A percentile compares a stretch with the other conserved stretches of the same genome.
Evolutionary conservation across 768 basidiomycete genomes (phyloP).

Genomic region (Phlebiopsis flavidoalba): DNA sequence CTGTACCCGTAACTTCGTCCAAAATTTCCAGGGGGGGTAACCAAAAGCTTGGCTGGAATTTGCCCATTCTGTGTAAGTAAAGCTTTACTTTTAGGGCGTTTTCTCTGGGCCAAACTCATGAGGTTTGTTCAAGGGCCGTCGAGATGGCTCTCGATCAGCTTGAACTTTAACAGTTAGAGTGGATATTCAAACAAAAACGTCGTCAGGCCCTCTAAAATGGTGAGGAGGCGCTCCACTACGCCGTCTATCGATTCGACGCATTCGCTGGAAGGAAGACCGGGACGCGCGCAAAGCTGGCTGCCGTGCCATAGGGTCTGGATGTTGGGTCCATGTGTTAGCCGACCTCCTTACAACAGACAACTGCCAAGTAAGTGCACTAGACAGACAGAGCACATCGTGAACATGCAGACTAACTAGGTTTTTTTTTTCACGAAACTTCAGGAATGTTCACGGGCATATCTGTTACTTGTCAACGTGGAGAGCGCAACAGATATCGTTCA

Average conservation of each 20-base stretch:
- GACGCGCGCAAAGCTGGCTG: slow-evolving; percentile 57
- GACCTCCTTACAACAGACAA: slow-evolving; percentile 36
- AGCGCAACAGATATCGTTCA: slow-evolving; percentile 69
- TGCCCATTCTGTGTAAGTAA: slow-evolving; percentile 48
- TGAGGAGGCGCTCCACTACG: slow-evolving; percentile 46
- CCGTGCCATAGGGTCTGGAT: slow-evolving; percentile 84
- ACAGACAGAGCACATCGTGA: neutral
- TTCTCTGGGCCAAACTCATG: neutral
- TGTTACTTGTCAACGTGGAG: slow-evolving; percentile 40
- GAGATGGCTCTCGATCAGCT: slow-evolving; percentile 36
- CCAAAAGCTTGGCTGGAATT: slow-evolving; percentile 68
- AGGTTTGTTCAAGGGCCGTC: slow-evolving; percentile 26
- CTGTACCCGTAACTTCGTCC: slow-evolving; percentile 48
- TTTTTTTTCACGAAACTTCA: neutral
- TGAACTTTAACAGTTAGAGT: slow-evolving; percentile 32
- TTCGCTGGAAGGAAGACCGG: slow-evolving; percentile 42
- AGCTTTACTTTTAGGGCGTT: neutral
- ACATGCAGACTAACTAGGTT: neutral
- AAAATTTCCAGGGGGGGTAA: slow-evolving; percentile 55
- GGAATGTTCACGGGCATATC: slow-evolving; percentile 28
- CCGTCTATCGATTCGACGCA: slow-evolving; percentile 47
- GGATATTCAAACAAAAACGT: no score
- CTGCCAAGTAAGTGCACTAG: slow-evolving; percentile 9
- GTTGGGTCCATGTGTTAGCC: slow-evolving; percentile 59
- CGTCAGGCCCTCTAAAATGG: no score